A percentile compares a stretch with the other conserved stretches of the same genome.
Conservation (phyloP, 2,329 filamentous ascomycete genomes). For the Dactylonectria macrodidyma region DNA sequence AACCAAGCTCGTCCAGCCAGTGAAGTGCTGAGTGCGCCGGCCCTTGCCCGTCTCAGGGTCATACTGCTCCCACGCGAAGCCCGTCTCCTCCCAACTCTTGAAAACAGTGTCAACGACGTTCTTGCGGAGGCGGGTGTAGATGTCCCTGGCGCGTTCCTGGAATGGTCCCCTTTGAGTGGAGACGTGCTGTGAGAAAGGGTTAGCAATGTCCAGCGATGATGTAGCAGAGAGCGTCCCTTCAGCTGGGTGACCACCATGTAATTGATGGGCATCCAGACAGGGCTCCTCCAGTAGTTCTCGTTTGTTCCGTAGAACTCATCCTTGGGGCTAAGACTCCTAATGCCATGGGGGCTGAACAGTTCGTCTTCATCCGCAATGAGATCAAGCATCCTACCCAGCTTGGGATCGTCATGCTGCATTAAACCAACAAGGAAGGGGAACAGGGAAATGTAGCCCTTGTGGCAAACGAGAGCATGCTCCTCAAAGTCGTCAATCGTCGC, state of each 20-base stretch:
- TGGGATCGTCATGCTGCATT: slow-evolving; percentile 79
- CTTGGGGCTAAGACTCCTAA: slow-evolving; percentile 88
- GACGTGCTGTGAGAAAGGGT: slow-evolving; percentile 64
- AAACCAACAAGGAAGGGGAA: slow-evolving; percentile 93
- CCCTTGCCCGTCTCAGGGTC: slow-evolving; percentile 92
- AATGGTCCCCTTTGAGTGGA: slow-evolving; percentile 78
- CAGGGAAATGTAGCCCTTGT: slow-evolving; percentile 95
- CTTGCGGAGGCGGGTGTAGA: slow-evolving; percentile 83
- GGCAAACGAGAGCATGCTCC: slow-evolving; percentile 90
- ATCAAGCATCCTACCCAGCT: slow-evolving; percentile 81
- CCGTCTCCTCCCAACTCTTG: slow-evolving; percentile 88
- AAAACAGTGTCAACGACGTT: slow-evolving; percentile 94
- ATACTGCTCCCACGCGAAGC: slow-evolving; percentile 99
- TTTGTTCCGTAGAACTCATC: slow-evolving; percentile 88
- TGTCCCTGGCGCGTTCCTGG: slow-evolving; percentile 74
- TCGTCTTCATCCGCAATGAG: slow-evolving; percentile 86
- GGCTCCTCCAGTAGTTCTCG: slow-evolving; percentile 98
- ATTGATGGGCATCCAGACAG: slow-evolving; percentile 97
- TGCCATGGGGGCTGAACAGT: slow-evolving; percentile 89
- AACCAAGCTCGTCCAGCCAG: slow-evolving; percentile 98
- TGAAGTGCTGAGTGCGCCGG: slow-evolving; percentile 98
- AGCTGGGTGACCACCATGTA: slow-evolving; percentile 88
- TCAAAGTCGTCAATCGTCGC: slow-evolving; percentile 96
- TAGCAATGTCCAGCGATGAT: slow-evolving; percentile 24
- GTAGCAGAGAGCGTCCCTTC: slow-evolving; percentile 67